phyloP scores from a whole-genome alignment of 306 rosid genomes.

The Cucumis sativus region Cucumber_9930_V3 NC_026657.2:37338001-37338500 shows the following conservation, averaged over 20 bases:
- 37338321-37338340: too few species aligned
- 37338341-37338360: conserved; percentile 85
- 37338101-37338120: conserved; percentile 90
- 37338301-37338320: background rate
- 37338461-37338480: conserved; percentile 64
- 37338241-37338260: background rate
- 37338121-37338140: conserved; percentile 95
- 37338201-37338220: too few species aligned
- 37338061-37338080: conserved; percentile 28
- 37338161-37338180: conserved; percentile 81
- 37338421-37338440: conserved; percentile 76
- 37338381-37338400: conserved; percentile 83
- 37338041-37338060: conserved; percentile 15
- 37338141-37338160: conserved; percentile 68
- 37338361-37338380: conserved; percentile 92
- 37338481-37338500: conserved; percentile 70
- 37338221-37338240: background rate
- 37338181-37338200: conserved; percentile 53
- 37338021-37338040: background rate
- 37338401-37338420: conserved; percentile 85
- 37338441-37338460: conserved; percentile 92
- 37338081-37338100: conserved; percentile 81
- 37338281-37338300: background rate
- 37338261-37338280: background rate
- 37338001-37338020: background rate